Conservation (phyloP, 225 moss, liverwort and hornwort species). For the Bryum argenteum region DNA sequence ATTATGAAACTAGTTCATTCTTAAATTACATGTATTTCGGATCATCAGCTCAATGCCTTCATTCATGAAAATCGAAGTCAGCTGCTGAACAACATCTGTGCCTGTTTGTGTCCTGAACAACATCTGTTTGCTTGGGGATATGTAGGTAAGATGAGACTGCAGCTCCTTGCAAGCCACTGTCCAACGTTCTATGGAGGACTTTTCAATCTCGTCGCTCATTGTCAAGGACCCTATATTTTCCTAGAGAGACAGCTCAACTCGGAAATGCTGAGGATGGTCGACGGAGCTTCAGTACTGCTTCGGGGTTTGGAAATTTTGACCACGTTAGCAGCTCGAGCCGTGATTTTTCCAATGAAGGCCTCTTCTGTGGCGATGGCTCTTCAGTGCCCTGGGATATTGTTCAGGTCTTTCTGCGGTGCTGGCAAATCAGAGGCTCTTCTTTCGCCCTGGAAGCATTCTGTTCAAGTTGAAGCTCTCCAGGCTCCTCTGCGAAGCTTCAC, state of each 20-base stretch:
- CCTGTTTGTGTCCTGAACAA: no score
- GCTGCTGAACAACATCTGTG: no score
- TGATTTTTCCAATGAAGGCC: constrained; percentile 84
- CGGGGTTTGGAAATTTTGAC: constrained; percentile 71
- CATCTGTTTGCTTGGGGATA: constrained; percentile 24
- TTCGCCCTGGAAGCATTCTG: constrained; percentile 32
- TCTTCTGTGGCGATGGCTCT: constrained; percentile 75
- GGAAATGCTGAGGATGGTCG: constrained; percentile 40
- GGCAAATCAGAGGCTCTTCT: constrained; percentile 50
- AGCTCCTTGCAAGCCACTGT: constrained; percentile 84
- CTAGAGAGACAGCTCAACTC: constrained; percentile 18
- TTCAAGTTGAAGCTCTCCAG: constrained; percentile 12
- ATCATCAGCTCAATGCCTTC: no score
- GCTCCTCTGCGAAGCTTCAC: constrained; percentile 23
- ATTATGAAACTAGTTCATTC: no score
- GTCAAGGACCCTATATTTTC: constrained; percentile 71
- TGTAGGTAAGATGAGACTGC: constrained; percentile 84
- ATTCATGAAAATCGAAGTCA: background rate
- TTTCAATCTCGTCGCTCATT: constrained; percentile 70
- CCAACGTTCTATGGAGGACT: constrained; percentile 79
- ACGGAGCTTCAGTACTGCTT: constrained; percentile 75
- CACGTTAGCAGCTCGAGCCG: constrained; percentile 70
- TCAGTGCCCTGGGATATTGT: constrained; percentile 81
- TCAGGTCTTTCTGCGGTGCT: constrained; percentile 64
- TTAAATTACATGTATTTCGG: no score